phyloP scores from a whole-genome alignment of 2,329 filamentous ascomycete genomes.

The Apiospora saccharicola region DNA sequence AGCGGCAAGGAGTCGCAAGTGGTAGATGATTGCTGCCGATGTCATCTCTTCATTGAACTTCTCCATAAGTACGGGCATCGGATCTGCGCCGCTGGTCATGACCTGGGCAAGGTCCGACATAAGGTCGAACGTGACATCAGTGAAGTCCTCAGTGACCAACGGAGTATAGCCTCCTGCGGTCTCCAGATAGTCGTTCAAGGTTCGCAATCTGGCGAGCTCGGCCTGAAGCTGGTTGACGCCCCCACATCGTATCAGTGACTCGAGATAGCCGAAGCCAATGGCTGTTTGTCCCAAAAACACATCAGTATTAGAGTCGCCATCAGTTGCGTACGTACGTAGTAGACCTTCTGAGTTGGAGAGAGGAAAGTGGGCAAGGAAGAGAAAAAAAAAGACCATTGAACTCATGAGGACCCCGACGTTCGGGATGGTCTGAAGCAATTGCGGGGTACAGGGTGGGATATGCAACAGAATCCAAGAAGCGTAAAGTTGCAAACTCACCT shows the following conservation, averaged over 20 bases:
- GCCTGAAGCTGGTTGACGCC: slow-evolving; percentile 70
- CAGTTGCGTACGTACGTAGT: neutral
- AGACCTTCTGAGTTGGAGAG: neutral
- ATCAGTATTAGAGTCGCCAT: slow-evolving; percentile 28
- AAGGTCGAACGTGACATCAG: slow-evolving; percentile 75
- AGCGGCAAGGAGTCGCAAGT: slow-evolving; percentile 81
- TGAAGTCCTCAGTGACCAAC: slow-evolving; percentile 83
- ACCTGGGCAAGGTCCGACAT: slow-evolving; percentile 68
- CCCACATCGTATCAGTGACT: slow-evolving; percentile 75
- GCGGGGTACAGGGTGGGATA: slow-evolving; percentile 34
- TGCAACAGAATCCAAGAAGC: slow-evolving; percentile 31
- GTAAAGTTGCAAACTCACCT: slow-evolving; percentile 67
- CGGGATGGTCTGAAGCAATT: slow-evolving; percentile 25
- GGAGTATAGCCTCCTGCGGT: slow-evolving; percentile 74
- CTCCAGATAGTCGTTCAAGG: slow-evolving; percentile 74
- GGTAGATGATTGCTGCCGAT: slow-evolving; percentile 83
- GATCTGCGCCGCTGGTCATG: slow-evolving; percentile 66
- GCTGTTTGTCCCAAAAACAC: slow-evolving; percentile 59
- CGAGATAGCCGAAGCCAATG: slow-evolving; percentile 92
- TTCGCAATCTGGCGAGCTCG: slow-evolving; percentile 76
- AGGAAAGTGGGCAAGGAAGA: neutral
- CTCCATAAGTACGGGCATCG: slow-evolving; percentile 61
- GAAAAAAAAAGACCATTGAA: neutral
- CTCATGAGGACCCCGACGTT: neutral
- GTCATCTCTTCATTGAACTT: slow-evolving; percentile 76